Evolutionary conservation across 495 filamentous ascomycete species (phyloP).

Genomic region (Astrothelium macrocarpum): DNA sequence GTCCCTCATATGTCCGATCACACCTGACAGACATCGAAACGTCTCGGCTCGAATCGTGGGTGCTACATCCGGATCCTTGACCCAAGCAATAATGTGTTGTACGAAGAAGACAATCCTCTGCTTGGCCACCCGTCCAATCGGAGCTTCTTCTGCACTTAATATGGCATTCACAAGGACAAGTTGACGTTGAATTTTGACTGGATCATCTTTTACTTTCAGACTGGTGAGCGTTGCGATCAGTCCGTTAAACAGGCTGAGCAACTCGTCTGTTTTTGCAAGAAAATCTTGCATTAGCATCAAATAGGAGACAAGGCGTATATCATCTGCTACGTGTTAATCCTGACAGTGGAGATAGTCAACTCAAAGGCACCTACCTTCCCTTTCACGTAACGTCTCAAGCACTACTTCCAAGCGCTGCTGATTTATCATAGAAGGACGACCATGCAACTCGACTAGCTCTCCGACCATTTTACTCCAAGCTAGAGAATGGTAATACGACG

Average conservation of each 20-base stretch:
- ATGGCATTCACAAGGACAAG: slow-evolving; percentile 51
- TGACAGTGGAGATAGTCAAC: too few species aligned
- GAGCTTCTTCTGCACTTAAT: slow-evolving; percentile 39
- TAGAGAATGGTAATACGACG: slow-evolving; percentile 17
- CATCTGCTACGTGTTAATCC: slow-evolving; percentile 5
- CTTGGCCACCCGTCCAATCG: slow-evolving; percentile 51
- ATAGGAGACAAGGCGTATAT: not conserved
- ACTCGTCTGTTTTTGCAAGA: not conserved
- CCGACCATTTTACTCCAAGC: slow-evolving; percentile 8
- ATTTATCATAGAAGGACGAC: slow-evolving; percentile 6
- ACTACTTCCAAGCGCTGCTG: slow-evolving; percentile 3
- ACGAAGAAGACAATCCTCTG: slow-evolving; percentile 75
- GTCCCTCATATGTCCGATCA: slow-evolving; percentile 61
- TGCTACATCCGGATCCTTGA: slow-evolving; percentile 43
- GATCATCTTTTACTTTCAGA: slow-evolving; percentile 30
- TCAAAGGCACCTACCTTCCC: not conserved
- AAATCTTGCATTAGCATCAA: not conserved
- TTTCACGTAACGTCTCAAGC: slow-evolving; percentile 4
- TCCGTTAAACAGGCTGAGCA: slow-evolving; percentile 40
- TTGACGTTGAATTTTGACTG: slow-evolving; percentile 38
- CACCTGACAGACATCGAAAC: slow-evolving; percentile 50
- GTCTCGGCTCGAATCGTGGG: slow-evolving; percentile 46
- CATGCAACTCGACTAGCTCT: slow-evolving; percentile 20
- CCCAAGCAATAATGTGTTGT: slow-evolving; percentile 63
- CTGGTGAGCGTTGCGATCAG: slow-evolving; percentile 51